Conservation (phyloP, 75 land plant species). For the Selaginella moellendorffii region DNA sequence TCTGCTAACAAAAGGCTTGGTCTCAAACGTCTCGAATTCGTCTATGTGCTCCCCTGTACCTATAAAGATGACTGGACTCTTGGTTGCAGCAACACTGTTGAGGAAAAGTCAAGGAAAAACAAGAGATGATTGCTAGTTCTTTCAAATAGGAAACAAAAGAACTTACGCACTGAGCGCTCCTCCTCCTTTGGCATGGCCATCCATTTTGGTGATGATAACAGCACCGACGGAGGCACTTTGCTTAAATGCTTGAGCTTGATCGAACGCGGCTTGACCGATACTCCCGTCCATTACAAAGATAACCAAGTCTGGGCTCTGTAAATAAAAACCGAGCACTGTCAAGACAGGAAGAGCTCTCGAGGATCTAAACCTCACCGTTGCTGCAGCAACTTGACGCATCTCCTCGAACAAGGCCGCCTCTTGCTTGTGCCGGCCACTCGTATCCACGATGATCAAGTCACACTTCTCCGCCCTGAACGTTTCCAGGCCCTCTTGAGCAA, state of each 20-base stretch:
- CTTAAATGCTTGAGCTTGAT: not conserved
- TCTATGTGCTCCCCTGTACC: not conserved
- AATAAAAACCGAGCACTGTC: no score
- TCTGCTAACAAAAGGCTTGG: not conserved
- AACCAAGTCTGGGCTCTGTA: no score
- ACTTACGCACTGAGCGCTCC: constrained; percentile 99
- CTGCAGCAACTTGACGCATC: no score
- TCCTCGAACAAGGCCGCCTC: no score
- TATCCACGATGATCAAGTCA: no score
- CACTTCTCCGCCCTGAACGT: no score
- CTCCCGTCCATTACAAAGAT: no score
- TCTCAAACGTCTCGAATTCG: not conserved
- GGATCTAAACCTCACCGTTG: constrained; percentile 23
- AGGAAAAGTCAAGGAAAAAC: not conserved
- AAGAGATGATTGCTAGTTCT: not conserved
- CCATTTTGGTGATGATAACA: not conserved
- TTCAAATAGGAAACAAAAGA: not conserved
- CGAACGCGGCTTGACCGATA: no score
- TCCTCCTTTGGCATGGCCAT: constrained; percentile 45
- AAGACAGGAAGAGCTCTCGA: not conserved
- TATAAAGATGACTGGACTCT: not conserved
- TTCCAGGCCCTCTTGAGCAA: no score
- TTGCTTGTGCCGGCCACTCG: no score
- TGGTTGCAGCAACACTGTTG: not conserved
- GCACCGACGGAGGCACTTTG: not conserved